Evolutionary conservation across 1,139 yeast genomes (phyloP).

Genomic region (Yarrowia galli): DNA sequence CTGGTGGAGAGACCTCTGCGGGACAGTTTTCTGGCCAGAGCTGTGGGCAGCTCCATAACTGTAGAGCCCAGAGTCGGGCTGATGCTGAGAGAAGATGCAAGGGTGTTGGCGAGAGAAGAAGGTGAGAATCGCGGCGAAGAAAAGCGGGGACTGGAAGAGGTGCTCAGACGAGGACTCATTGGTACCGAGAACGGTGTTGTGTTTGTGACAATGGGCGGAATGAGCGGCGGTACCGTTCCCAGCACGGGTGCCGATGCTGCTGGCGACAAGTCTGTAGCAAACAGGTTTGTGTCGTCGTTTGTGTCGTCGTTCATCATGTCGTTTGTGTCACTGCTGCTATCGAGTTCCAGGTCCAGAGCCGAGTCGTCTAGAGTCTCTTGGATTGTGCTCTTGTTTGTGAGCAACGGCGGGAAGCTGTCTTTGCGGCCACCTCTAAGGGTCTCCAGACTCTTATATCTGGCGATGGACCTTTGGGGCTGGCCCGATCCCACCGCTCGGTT

Average conservation of each 20-base stretch:
- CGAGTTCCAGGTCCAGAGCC: background rate
- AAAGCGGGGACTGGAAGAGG: constrained; percentile 18
- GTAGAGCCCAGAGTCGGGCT: constrained; percentile 28
- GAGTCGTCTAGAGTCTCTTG: background rate
- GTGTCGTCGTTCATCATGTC: background rate
- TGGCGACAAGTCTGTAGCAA: background rate
- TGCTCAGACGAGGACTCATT: constrained; percentile 7
- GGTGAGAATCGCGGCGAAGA: constrained; percentile 32
- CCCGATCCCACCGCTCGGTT: background rate
- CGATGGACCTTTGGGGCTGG: constrained; percentile 4
- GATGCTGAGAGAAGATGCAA: constrained; percentile 31
- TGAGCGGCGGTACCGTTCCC: constrained; percentile 11
- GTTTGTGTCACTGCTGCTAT: too few species aligned
- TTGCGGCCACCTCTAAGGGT: constrained; percentile 20
- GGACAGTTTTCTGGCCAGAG: constrained; percentile 19
- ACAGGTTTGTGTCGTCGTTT: background rate
- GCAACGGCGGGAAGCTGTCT: constrained; percentile 3
- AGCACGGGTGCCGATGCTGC: constrained; percentile 15
- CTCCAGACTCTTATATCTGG: constrained; percentile 32
- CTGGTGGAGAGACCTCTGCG: constrained; percentile 15
- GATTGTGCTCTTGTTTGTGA: background rate
- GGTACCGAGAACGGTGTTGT: constrained; percentile 16
- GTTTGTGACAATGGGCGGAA: constrained; percentile 32
- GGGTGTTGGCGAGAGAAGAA: constrained; percentile 24
- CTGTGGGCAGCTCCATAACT: constrained; percentile 21